Evolutionary conservation across 768 basidiomycete species (phyloP).

Genomic region (Tulasnella sp.): DNA sequence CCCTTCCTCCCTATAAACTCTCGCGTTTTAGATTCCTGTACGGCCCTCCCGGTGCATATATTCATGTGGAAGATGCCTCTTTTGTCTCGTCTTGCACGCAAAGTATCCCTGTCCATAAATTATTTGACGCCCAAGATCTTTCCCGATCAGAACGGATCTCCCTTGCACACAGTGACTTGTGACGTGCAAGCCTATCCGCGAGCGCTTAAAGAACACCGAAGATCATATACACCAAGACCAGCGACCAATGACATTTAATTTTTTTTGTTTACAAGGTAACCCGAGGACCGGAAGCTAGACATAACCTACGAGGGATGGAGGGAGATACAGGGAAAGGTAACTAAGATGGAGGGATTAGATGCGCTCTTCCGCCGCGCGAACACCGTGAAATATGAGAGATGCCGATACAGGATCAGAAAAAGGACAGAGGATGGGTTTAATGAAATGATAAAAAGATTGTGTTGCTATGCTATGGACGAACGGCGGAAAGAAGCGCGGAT

Average conservation of each 20-base stretch:
- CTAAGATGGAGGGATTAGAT: neutral
- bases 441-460: constrained; percentile 6
- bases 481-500: constrained; percentile 6
- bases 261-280: neutral
- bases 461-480: constrained; percentile 2
- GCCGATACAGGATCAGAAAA: neutral
- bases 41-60: neutral
- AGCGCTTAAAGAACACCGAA: neutral
- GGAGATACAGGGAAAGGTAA: neutral
- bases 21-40: neutral
- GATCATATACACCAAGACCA: neutral
- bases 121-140: no score
- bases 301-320: neutral
- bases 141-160: neutral
- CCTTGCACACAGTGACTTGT: neutral
- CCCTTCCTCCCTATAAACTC: neutral
- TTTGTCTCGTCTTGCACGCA: no score
- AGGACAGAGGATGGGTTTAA: neutral
- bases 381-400: neutral
- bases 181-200: neutral
- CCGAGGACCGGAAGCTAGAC: neutral
- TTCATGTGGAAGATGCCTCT: neutral
- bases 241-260: neutral
- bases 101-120: no score
- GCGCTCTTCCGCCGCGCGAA: constrained; percentile 2